Evolutionary conservation across 257 asterid genomes (phyloP), one percentile per base, ranked within the genome.

Genomic region (Sherardia arvensis): DNA sequence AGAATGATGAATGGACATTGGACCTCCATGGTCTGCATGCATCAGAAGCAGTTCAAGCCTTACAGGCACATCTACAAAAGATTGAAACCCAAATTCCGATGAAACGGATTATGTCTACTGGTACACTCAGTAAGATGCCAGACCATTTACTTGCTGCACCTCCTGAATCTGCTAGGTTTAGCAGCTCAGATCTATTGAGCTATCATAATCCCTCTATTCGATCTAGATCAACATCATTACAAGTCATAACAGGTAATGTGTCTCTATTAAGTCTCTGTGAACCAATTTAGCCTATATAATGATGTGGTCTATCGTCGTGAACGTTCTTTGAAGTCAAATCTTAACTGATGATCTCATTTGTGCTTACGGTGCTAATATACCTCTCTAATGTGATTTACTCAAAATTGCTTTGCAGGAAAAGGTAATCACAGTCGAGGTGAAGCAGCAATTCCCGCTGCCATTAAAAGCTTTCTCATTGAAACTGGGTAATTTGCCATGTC

Each of bases 21-120:
- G 99, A 92, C 75, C 81, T 92, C 75, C 99, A 92, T 79, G 99
- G 99, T 71, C 95, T 92, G 70, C 97, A 92, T 73, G 85, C 95
- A 43, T 74, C 76, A 15, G 99, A 92, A 79, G 97, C 99, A 65
- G 90, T 92, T 73, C 74, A 78, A 76, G 97, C 95, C 62, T 66
- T 92, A 81, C 76, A 60, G 71, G 88, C 81, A 60, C 97, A 78
- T 64, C 76, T 92, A 62, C 80, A 40, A 59, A 78, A 64, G 69
- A 82, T 85, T 69, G 99, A 92, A 77, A 72, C 80, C 65, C 66
- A 66, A 58, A 71, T 71, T 53, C 67, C 83, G 45, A 30, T 70
- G 47, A 77, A 77, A 76, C 58, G 43, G 68, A 56, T 60, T 34
- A 57, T 54, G 10, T 57, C 58, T 33, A 65, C 51, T 17, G 63